Percentiles rank a stretch among this genome's conserved stretches.
phyloP scores from a whole-genome alignment of 2,329 filamentous ascomycete genomes.

The Penicillium griseofulvum region DNA sequence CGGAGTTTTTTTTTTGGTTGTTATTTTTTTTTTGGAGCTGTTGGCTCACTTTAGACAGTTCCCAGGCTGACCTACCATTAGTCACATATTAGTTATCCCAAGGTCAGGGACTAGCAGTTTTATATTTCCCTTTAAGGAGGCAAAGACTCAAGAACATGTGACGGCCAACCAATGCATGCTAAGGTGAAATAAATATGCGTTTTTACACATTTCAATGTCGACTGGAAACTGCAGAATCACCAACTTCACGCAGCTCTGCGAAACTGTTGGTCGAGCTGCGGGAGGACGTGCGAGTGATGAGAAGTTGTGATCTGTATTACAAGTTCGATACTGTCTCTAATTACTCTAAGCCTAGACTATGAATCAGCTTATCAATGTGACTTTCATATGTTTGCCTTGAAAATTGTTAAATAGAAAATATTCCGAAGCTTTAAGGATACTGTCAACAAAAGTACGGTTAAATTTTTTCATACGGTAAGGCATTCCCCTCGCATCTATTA shows the following conservation, averaged over 20 bases:
- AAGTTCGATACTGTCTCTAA: background rate
- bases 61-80: conserved; percentile 4
- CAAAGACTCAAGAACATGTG: conserved; percentile 16
- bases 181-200: conserved; percentile 7
- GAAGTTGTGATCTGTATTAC: conserved; percentile 1
- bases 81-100: background rate
- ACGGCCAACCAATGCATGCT: conserved; percentile 7
- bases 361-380: too few relatives aligned
- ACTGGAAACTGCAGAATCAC: conserved; percentile 25
- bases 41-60: background rate
- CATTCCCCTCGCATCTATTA: conserved; percentile 4
- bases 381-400: too few relatives aligned
- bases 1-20: conserved; percentile 11
- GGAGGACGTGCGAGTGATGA: conserved; percentile 8
- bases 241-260: conserved; percentile 2
- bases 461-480: conserved; percentile 3
- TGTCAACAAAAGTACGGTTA: conserved; percentile 4
- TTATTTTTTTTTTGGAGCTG: background rate
- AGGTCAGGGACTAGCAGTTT: background rate
- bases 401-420: background rate
- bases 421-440: background rate
- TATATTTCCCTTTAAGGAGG: background rate
- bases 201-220: conserved; percentile 15
- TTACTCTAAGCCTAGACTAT: background rate
- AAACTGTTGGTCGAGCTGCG: conserved; percentile 10